Percentiles rank a stretch among this genome's conserved stretches.
Evolutionary conservation across 345 rosid genomes (phyloP).

Genomic region (Punica granatum): DNA sequence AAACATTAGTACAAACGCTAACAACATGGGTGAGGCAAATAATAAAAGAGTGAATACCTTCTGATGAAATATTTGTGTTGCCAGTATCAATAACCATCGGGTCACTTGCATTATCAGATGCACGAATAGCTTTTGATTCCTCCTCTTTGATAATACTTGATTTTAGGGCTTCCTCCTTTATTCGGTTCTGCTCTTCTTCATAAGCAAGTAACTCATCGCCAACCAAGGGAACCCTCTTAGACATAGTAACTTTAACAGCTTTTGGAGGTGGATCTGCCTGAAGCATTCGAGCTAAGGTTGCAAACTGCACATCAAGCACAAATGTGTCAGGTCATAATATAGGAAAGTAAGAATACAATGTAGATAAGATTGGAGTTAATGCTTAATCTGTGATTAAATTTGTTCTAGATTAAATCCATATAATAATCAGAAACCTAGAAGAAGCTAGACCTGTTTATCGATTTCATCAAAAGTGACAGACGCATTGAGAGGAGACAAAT

Average conservation of each 20-base stretch:
- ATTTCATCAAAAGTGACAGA: neutral
- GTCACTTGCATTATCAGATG: constrained; percentile 58
- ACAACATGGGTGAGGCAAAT: neutral
- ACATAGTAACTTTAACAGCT: constrained; percentile 89
- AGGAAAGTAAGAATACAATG: neutral
- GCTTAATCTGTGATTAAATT: neutral
- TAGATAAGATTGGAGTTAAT: neutral
- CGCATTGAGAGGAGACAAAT: neutral
- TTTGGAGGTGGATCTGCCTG: constrained; percentile 99
- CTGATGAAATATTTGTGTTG: constrained; percentile 33
- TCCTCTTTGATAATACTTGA: constrained; percentile 82
- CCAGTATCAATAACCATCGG: constrained; percentile 72
- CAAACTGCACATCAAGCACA: constrained; percentile 50
- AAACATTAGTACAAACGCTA: neutral
- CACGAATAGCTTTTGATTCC: constrained; percentile 56
- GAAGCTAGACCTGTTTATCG: neutral
- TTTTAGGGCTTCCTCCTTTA: constrained; percentile 86
- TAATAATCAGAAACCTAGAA: neutral
- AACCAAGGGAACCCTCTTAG: constrained; percentile 91
- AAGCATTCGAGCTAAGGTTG: constrained; percentile 92
- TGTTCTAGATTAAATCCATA: neutral
- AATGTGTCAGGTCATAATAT: neutral
- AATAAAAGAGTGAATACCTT: constrained; percentile 36
- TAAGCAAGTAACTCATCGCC: constrained; percentile 96
- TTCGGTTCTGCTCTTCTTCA: constrained; percentile 89